Percentiles rank a stretch among this genome's conserved stretches.
These are phyloP conservation scores for Pulveroboletus sp. DNA, from an alignment of 1,284 basidiomycete species.

Conservation along the genomic window DNA sequence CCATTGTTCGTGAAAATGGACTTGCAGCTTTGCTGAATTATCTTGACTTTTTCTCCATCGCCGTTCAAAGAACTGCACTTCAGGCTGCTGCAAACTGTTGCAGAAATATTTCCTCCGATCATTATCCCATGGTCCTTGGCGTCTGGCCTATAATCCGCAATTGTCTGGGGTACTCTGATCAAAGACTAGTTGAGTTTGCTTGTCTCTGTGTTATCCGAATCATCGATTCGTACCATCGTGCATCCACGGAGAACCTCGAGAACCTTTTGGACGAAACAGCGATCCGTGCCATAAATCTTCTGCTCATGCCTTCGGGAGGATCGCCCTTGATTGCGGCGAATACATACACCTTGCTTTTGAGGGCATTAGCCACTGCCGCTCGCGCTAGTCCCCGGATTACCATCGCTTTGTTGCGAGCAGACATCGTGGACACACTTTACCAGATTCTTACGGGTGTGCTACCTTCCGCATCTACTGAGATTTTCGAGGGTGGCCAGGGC, in stretches of 20 bases:
- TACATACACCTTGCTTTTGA: slow-evolving; percentile 87
- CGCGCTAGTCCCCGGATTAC: slow-evolving; percentile 86
- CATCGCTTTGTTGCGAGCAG: slow-evolving; percentile 81
- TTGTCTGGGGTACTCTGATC: slow-evolving; percentile 87
- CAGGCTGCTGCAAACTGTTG: slow-evolving; percentile 96
- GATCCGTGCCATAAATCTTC: slow-evolving; percentile 78
- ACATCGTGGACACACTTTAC: slow-evolving; percentile 87
- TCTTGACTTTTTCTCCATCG: slow-evolving; percentile 95
- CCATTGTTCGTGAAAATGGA: slow-evolving; percentile 92
- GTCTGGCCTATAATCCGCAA: slow-evolving; percentile 92
- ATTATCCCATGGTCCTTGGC: slow-evolving; percentile 82
- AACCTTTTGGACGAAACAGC: slow-evolving; percentile 79
- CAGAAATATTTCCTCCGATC: slow-evolving; percentile 82
- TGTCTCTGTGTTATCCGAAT: slow-evolving; percentile 90
- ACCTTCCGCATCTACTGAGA: slow-evolving; percentile 59
- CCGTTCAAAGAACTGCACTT: slow-evolving; percentile 93
- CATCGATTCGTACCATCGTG: slow-evolving; percentile 85
- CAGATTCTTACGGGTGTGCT: slow-evolving; percentile 91
- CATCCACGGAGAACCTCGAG: slow-evolving; percentile 82
- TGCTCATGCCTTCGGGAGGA: slow-evolving; percentile 84
- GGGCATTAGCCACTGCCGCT: slow-evolving; percentile 81
- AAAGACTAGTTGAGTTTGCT: slow-evolving; percentile 90
- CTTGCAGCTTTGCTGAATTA: slow-evolving; percentile 88
- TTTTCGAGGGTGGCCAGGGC: slow-evolving; percentile 65
- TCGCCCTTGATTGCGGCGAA: slow-evolving; percentile 79